phyloP scores from a whole-genome alignment of 441 rosid genomes.

The Pelargonium hybrid region DNA sequence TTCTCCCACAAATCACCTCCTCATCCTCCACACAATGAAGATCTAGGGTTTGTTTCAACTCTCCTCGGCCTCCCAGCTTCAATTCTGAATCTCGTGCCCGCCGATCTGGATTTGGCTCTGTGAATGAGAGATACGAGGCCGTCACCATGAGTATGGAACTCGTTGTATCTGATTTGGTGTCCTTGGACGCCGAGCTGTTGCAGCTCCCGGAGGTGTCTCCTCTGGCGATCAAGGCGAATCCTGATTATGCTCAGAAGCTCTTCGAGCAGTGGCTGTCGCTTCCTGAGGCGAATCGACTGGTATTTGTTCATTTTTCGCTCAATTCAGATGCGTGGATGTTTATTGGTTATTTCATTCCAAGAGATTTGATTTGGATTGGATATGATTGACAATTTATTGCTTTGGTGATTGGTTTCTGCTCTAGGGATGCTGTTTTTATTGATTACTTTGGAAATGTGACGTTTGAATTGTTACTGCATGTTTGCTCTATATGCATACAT shows the following conservation, averaged over 20 bases:
- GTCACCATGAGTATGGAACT: constrained; percentile 38
- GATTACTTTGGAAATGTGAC: background rate
- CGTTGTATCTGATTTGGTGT: constrained; percentile 44
- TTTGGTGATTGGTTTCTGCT: background rate
- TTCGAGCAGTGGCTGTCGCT: constrained; percentile 93
- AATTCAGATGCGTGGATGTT: background rate
- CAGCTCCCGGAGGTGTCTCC: constrained; percentile 82
- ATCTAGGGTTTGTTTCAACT: constrained; percentile 22
- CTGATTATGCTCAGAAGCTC: constrained; percentile 60
- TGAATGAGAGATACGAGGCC: constrained; percentile 22
- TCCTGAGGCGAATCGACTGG: constrained; percentile 82
- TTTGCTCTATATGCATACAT: background rate
- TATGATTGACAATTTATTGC: background rate
- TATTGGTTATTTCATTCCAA: background rate
- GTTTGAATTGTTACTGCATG: background rate
- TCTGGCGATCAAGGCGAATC: constrained; percentile 49
- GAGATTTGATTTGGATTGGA: background rate
- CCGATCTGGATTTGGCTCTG: constrained; percentile 19
- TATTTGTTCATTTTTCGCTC: constrained; percentile 19
- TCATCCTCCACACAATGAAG: background rate
- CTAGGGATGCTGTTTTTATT: background rate
- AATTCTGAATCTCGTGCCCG: background rate
- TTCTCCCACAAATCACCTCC: background rate
- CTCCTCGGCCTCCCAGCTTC: background rate
- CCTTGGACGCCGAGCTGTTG: constrained; percentile 68